phyloP scores from a whole-genome alignment of 768 basidiomycete genomes.

The Pisolithus albus region DNA sequence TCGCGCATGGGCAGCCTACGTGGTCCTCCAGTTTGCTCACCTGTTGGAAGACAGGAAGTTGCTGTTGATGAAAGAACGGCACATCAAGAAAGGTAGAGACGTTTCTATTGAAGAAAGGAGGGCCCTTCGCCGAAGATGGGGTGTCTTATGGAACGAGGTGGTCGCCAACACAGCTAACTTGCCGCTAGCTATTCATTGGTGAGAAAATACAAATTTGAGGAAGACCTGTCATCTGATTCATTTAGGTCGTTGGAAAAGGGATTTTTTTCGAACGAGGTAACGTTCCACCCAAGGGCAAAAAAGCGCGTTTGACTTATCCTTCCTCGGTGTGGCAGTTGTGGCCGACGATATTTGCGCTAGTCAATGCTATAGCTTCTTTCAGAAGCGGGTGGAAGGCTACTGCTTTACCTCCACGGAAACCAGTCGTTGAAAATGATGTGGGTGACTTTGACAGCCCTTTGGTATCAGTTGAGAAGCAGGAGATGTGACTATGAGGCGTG shows the following conservation, averaged over 20 bases:
- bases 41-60: slow-evolving; percentile 61
- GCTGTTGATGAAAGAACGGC: slow-evolving; percentile 46
- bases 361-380: slow-evolving; percentile 56
- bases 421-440: background rate
- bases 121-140: slow-evolving; percentile 55
- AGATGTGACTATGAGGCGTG: background rate
- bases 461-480: slow-evolving; percentile 9
- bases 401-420: slow-evolving; percentile 23
- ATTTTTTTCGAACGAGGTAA: slow-evolving; percentile 59
- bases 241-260: slow-evolving; percentile 62
- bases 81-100: slow-evolving; percentile 53
- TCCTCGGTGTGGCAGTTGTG: slow-evolving; percentile 25
- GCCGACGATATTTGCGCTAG: slow-evolving; percentile 35
- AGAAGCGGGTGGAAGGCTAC: slow-evolving; percentile 69
- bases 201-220: slow-evolving; percentile 12
- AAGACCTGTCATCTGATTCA: slow-evolving; percentile 1
- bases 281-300: slow-evolving; percentile 11
- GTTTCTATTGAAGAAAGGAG: slow-evolving; percentile 44
- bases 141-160: slow-evolving; percentile 64
- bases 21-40: slow-evolving; percentile 70
- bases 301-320: slow-evolving; percentile 1
- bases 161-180: slow-evolving; percentile 68
- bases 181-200: slow-evolving; percentile 87
- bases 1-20: slow-evolving; percentile 77
- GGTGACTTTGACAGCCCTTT: slow-evolving; percentile 2